Evolutionary conservation across 2,329 filamentous ascomycete species (phyloP).

Genomic region (Aspergillus terreus): DNA sequence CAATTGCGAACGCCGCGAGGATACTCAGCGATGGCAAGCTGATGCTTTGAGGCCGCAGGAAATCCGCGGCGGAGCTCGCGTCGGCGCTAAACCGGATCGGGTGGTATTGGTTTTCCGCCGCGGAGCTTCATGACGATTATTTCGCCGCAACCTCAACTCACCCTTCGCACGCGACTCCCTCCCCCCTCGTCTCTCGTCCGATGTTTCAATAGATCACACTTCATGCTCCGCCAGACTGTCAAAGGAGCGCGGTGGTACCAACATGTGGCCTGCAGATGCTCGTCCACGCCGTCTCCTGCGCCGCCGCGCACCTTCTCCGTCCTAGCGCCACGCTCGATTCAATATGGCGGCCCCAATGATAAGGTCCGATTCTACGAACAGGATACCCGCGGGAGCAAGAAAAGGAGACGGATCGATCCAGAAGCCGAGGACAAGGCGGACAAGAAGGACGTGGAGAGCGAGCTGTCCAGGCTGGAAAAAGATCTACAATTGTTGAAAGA

Average conservation of each 20-base stretch:
- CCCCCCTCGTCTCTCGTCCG: constrained; percentile 12
- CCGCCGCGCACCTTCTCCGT: constrained; percentile 29
- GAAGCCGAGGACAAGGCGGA: constrained; percentile 39
- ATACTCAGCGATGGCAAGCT: constrained; percentile 13
- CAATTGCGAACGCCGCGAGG: background rate
- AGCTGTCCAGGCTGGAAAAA: constrained; percentile 37
- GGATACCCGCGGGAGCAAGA: constrained; percentile 32
- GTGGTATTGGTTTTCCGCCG: constrained; percentile 26
- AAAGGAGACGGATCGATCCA: constrained; percentile 34
- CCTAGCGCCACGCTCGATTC: constrained; percentile 25
- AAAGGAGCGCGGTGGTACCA: constrained; percentile 43
- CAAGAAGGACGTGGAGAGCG: constrained; percentile 31
- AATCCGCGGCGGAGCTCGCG: constrained; percentile 14
- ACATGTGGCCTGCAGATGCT: constrained; percentile 35
- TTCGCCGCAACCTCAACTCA: background rate
- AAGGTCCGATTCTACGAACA: constrained; percentile 45
- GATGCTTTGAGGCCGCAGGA: constrained; percentile 2
- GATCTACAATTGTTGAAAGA: constrained; percentile 39
- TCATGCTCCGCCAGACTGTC: constrained; percentile 44
- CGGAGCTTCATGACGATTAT: constrained; percentile 11
- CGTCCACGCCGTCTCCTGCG: constrained; percentile 22
- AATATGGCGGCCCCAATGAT: constrained; percentile 36
- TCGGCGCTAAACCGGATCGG: constrained; percentile 30
- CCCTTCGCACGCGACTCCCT: constrained; percentile 6
- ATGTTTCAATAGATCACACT: constrained; percentile 34